Evolutionary conservation across 768 basidiomycete species (phyloP).

Genomic region (Russula sp.): DNA sequence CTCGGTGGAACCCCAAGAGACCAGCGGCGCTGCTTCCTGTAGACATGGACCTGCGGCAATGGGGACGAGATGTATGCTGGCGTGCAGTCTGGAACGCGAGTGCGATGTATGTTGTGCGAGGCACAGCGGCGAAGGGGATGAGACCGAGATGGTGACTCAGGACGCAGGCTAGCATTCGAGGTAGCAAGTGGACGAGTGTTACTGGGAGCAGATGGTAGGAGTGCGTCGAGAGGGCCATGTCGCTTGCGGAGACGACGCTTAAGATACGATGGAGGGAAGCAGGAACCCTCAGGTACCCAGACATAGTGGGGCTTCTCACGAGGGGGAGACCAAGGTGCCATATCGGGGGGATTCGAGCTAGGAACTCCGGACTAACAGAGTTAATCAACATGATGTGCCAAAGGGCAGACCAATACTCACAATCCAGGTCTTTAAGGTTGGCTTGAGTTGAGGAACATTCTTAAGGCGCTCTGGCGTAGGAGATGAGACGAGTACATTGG

Average conservation of each 20-base stretch:
- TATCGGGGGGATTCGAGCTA: slow-evolving; percentile 13
- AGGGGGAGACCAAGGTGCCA: slow-evolving; percentile 23
- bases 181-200: slow-evolving; percentile 2
- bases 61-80: neutral
- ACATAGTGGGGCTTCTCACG: slow-evolving; percentile 6
- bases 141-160: slow-evolving; percentile 3
- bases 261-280: slow-evolving; percentile 22
- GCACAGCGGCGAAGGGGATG: slow-evolving; percentile 16
- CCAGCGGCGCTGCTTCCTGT: slow-evolving; percentile 22
- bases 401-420: slow-evolving; percentile 8
- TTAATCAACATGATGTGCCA: neutral
- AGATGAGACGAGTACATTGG: slow-evolving; percentile 22
- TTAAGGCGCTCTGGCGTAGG: slow-evolving; percentile 20
- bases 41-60: neutral
- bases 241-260: slow-evolving; percentile 6
- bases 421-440: slow-evolving; percentile 21
- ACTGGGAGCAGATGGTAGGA: neutral
- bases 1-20: slow-evolving; percentile 21
- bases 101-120: slow-evolving; percentile 4
- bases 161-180: neutral
- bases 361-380: slow-evolving; percentile 9
- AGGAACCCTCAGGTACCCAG: slow-evolving; percentile 24
- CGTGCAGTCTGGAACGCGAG: neutral
- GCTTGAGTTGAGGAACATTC: slow-evolving; percentile 17
- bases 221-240: neutral